Conservation (phyloP, 2,329 filamentous ascomycete genomes). For the Aureobasidium mangrovei region DNA sequence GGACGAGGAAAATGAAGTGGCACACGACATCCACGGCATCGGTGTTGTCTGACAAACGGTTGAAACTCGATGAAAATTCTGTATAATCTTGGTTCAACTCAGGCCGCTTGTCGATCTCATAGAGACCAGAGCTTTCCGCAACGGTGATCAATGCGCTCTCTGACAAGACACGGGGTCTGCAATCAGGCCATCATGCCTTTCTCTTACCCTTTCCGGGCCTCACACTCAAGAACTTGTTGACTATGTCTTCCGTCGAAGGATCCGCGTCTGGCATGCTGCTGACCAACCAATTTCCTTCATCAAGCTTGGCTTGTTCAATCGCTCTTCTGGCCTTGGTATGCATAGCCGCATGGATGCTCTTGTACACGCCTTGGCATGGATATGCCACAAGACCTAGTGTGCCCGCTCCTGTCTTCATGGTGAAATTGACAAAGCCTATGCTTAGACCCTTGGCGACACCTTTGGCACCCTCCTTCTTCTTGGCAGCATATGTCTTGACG, state of each 20-base stretch:
- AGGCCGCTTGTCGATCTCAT: too few relatives aligned
- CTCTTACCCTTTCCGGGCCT: not conserved
- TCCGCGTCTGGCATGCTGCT: not conserved
- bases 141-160: too few relatives aligned
- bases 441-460: not conserved
- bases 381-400: not conserved
- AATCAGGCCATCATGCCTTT: not conserved
- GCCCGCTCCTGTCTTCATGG: not conserved
- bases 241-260: not conserved
- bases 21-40: too few relatives aligned
- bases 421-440: not conserved
- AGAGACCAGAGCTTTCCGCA: too few relatives aligned
- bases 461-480: not conserved
- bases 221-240: not conserved
- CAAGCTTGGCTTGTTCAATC: not conserved
- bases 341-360: not conserved
- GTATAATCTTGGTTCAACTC: too few relatives aligned
- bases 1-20: too few relatives aligned
- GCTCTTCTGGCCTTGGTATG: not conserved
- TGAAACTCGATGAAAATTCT: too few relatives aligned
- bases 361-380: not conserved
- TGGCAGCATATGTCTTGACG: not conserved
- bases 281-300: not conserved
- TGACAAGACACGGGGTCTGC: too few relatives aligned
- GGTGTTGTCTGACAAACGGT: too few relatives aligned